Evolutionary conservation across 345 rosid genomes (phyloP), one percentile per base, ranked within the genome.

Genomic region (Nasturtium officinale): DNA sequence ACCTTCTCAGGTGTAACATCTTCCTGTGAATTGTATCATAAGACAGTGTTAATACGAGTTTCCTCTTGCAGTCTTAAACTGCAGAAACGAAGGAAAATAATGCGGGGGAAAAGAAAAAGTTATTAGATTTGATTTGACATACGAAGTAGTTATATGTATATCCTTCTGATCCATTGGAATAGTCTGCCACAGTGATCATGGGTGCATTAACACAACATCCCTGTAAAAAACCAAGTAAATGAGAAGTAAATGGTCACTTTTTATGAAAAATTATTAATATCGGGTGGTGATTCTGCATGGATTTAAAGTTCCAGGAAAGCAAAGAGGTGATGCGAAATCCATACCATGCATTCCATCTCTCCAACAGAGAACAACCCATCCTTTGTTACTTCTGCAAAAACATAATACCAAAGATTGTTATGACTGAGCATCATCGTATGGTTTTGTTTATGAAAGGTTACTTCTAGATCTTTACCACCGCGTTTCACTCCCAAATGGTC

Each of bases 271-370:
- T n/a, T 48, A 47, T 7, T 47, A 18, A 18, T 26, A 5, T 20
- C 0, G 3, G 3, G 42, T 10, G 3, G 4, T 10, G 3, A 4
- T 46, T 45, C 7, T 42, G 77, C 21, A n/a, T 7, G 20, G 17
- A 21, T 57, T 40, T 20, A 66, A 9, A 38, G 5, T 40, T 62
- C 7, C 7, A 48, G 33, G 28, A 63, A 37, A 59, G 42, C 12
- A 42, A n/a, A 61, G 70, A 56, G 30, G 65, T 33, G 29, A 61
- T 40, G 40, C 4, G 18, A 63, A 76, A 72, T 38, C 61, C 81
- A 72, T 73, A 96, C 98, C 99, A 96, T 96, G 84, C 99, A 96
- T 81, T 96, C 99, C 99, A 96, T 96, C 82, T 96, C 98, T 66
- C 98, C 99, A 65, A 96, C 91, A 16, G 99, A 90, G 86, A 96